Percentiles rank a stretch among this genome's conserved stretches.
These are phyloP conservation scores for Paecilomyces formosus DNA, from an alignment of 2,329 filamentous ascomycete species.

Conservation along the genomic window DNA sequence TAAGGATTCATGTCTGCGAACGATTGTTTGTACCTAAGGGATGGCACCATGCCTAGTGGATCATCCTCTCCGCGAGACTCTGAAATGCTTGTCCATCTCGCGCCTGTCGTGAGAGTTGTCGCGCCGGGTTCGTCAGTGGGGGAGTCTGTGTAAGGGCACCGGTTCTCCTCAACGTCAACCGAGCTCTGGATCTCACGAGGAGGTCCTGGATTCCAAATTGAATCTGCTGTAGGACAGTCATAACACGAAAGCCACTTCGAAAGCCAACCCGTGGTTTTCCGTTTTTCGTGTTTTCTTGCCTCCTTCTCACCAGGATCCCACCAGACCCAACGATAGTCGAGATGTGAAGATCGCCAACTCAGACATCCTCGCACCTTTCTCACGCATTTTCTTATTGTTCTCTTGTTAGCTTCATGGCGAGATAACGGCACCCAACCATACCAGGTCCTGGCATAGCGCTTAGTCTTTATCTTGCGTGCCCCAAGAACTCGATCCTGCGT, in stretches of 20 bases:
- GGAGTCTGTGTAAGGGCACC: not conserved
- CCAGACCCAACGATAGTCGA: conserved; percentile 34
- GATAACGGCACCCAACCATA: conserved; percentile 33
- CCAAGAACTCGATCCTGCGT: conserved; percentile 24
- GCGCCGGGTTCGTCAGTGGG: not conserved
- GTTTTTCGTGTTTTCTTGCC: conserved; percentile 12
- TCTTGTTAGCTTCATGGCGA: conserved; percentile 23
- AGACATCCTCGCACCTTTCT: conserved; percentile 16
- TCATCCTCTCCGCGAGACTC: not conserved
- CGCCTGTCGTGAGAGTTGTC: not conserved
- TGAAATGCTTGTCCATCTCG: not conserved
- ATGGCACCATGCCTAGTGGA: not conserved
- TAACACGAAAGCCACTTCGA: conserved; percentile 20
- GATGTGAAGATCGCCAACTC: conserved; percentile 26
- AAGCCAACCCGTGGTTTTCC: conserved; percentile 13
- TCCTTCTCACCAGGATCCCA: conserved; percentile 29
- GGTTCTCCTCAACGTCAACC: not conserved
- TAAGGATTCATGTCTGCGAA: not conserved
- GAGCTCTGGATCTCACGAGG: conserved; percentile 3
- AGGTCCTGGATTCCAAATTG: conserved; percentile 18
- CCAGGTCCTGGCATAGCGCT: conserved; percentile 34
- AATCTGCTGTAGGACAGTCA: conserved; percentile 14
- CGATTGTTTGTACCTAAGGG: not conserved
- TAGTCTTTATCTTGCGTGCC: conserved; percentile 20
- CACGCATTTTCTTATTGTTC: conserved; percentile 12